Base-by-base conservation (phyloP, 768 basidiomycete genomes). In the Trametes maxima region DNA sequence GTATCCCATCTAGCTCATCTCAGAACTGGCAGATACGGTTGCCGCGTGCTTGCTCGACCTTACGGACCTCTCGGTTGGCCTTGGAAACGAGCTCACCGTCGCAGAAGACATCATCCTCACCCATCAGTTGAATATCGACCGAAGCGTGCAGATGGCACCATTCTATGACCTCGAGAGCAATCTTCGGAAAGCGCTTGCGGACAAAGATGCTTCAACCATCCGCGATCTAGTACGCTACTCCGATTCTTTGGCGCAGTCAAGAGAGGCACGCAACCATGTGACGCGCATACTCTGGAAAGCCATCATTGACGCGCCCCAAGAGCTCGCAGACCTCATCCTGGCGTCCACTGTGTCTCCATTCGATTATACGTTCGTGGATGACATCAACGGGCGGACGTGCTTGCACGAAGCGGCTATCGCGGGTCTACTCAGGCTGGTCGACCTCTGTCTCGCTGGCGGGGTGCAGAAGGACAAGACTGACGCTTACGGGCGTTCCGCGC, bases 221-320 rank as follows among this genome's bases (percentile, higher is more conserved):
- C 76, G 79, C 28, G 88, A 93, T 61, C 85, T 91, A 33, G 82
- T 91, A 28, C 80, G 80, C 46, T 87, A 85, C 70, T 90, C 90
- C 36, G 85, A 88, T 48, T 78, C 84, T 11, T 80, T 93, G 22
- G 77, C 80, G 1, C 82, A 85, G 66, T 84, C 86, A 71, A 75
- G 73, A 62, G 85, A 82, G 57, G 81, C 86, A 12, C 84, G 81
- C 67, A 80, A 78, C 24, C 87, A 92, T 65, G 84, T 97, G 28
- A 89, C 91, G 36, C 86, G 97, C n/a, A 93, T 98, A 36, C 78
- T 98, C 17, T 99, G 97, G 97, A 90, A 93, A 70, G 87, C 92
- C 14, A 85, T 91, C 60, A 85, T 94, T 52, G 90, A 92, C 63
- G 92, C 94, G 10, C 86, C 88, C 47, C 73, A 79, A 2, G 82